Base-by-base conservation (phyloP, 2,329 filamentous ascomycete species). In the Epichloe coenophiala region DNA sequence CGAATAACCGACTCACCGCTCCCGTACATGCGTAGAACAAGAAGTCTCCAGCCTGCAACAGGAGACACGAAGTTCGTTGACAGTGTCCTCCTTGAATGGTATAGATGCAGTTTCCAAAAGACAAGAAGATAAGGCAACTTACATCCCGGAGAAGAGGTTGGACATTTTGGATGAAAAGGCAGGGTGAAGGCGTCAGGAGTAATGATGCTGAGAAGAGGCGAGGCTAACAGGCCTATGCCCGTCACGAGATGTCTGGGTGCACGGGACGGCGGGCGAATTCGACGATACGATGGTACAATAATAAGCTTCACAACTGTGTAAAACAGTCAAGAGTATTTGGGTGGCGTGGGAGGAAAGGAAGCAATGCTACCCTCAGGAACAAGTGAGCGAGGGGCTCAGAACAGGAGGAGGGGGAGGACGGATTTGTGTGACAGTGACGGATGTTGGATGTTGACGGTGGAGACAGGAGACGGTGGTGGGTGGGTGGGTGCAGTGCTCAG, bases 111-210 rank as follows among this genome's bases (percentile, higher is more conserved):
- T 27, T 23, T 23, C 4, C 12, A 12, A 36, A 8, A 17, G 2
- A 38, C 1, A 3, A n/a, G 19, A 51, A 35, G 19, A 49, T 17
- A 40, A 50, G 49, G 54, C 51, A 55, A 77, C 76, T 76, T 70
- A 80, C 76, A 80, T 79, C 66, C 76, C 76, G 60, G 76, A 79
- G 63, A 80, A 79, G 59, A 80, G 68, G 68, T 78, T 78, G 59
- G 76, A 79, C 76, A 79, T 80, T 63, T 60, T 68, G 59, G 37
- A 45, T 45, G 46, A 45, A 53, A 50, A 44, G 45, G 52, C 47
- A 53, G 51, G 49, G 50, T 44, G 47, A 35, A 49, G 45, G 43
- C 42, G 39, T 45, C 44, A 48, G 49, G 33, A 49, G 41, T 39
- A 47, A 31, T 33, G 37, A 55, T 27, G 53, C 35, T 31, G 42